Evolutionary conservation across 2,329 filamentous ascomycete species (phyloP).

Genomic region (Penicillium sp.): DNA sequence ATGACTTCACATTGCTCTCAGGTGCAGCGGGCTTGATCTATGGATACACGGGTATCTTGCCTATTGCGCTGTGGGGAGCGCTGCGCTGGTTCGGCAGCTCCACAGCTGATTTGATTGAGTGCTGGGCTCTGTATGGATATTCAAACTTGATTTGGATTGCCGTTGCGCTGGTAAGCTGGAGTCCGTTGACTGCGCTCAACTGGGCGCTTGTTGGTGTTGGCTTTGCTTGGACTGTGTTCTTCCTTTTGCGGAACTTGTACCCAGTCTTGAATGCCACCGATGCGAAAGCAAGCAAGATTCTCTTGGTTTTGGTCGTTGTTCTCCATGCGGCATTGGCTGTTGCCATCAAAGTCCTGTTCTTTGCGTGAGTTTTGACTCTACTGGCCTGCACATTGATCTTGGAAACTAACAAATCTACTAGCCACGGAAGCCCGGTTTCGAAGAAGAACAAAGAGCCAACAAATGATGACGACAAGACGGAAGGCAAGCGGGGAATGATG

Average conservation of each 20-base stretch:
- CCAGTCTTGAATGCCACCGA: conserved; percentile 93
- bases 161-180: conserved; percentile 90
- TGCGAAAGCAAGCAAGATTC: conserved; percentile 82
- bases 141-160: conserved; percentile 96
- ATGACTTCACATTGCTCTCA: conserved; percentile 86
- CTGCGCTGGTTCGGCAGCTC: conserved; percentile 96
- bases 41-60: conserved; percentile 88
- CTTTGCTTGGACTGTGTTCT: conserved; percentile 78
- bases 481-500: conserved; percentile 34
- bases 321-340: conserved; percentile 88
- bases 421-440: conserved; percentile 64
- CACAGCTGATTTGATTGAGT: conserved; percentile 89
- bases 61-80: conserved; percentile 80
- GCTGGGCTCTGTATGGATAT: conserved; percentile 94
- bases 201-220: conserved; percentile 90
- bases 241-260: conserved; percentile 82
- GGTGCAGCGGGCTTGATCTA: conserved; percentile 92
- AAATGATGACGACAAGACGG: conserved; percentile 30
- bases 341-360: conserved; percentile 96
- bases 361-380: conserved; percentile 59
- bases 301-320: conserved; percentile 79
- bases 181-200: conserved; percentile 80
- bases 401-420: conserved; percentile 37
- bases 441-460: conserved; percentile 42
- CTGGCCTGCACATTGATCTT: conserved; percentile 11